Base-by-base conservation (phyloP, 768 basidiomycete genomes). In the Mrakia hoshinonis region DNA sequence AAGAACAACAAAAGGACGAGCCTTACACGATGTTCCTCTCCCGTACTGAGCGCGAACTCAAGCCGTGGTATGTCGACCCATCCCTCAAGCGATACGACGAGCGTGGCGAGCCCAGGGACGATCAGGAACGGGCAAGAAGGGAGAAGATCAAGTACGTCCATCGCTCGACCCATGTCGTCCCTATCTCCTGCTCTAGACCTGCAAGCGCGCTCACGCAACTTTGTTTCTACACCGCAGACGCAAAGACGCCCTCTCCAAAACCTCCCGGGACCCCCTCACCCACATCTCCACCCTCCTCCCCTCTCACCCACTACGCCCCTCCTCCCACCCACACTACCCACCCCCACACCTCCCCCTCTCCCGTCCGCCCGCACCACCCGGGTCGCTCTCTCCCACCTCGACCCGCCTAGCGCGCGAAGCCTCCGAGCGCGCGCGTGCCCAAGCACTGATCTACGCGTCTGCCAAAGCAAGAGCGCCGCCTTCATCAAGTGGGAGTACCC, bases 11-110 rank as follows among this genome's bases (percentile, higher is more conserved):
- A 48, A 54, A 54, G 38, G 67, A 68, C 3, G 72, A 73, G 38
- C 72, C 72, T 1, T 52, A 73, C 52, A 69, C 72, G 6, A 73
- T 73, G 72, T 73, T 68, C 29, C 67, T 73, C 29, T 62, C 66
- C 26, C 67, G 67, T 29, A 61, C 72, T 4, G 67, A 63, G n/a
- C 48, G 60, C 24, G 67, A 73, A 46, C 54, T 61, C 26, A 65
- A 68, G 52, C 72, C 72, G 22, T 73, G 72, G 72, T 73, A 67
- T 43, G 60, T 51, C 10, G 55, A 72, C 24, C 65, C 65, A 26
- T 51, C 60, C n/a, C 46, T 72, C 31, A 66, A 65, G 24, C 31
- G 43, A 31, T 39, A 51, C 49, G 72, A 73, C 15, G 67, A 69
- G 24, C 49, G 72, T 49, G 52, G 52, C 1, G 66, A 67, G 36